Percentiles rank a stretch among this genome's conserved stretches.
Conservation (phyloP, 176 grass and related monocot genomes). For the Coix lacrymajobi region DNA sequence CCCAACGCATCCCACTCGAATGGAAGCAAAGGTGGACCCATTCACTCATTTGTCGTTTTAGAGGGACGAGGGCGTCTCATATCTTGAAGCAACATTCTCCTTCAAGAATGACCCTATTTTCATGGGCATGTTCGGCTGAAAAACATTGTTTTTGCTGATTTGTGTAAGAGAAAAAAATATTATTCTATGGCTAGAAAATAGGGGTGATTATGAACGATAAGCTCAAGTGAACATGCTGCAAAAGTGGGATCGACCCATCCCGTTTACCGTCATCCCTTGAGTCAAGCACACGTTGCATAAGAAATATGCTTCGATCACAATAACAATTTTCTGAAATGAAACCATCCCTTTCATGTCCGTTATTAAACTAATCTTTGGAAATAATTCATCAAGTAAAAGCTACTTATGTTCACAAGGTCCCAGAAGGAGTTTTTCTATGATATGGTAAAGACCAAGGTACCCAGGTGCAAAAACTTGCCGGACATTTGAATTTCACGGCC, state of each 20-base stretch:
- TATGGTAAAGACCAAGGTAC: neutral
- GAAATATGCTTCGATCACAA: neutral
- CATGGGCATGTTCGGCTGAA: no score
- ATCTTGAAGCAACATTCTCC: neutral
- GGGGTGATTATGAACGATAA: no score
- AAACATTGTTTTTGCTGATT: no score
- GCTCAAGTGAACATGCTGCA: no score
- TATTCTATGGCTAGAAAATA: no score
- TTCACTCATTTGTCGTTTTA: no score
- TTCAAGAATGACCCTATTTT: neutral
- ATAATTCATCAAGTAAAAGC: neutral
- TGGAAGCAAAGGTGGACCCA: no score
- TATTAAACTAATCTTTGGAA: neutral
- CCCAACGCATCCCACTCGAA: no score
- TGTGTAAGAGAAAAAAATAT: no score
- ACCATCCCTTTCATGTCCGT: neutral
- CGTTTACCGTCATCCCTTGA: no score
- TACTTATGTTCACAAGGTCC: neutral
- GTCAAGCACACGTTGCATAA: neutral
- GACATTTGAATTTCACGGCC: constrained; percentile 33
- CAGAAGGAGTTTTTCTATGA: neutral
- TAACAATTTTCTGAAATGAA: neutral
- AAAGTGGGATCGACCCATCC: neutral
- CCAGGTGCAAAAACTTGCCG: neutral
- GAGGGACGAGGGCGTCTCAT: no score